Conservation (phyloP, 2,329 filamentous ascomycete genomes). For the Stylonectria norvegica region DNA sequence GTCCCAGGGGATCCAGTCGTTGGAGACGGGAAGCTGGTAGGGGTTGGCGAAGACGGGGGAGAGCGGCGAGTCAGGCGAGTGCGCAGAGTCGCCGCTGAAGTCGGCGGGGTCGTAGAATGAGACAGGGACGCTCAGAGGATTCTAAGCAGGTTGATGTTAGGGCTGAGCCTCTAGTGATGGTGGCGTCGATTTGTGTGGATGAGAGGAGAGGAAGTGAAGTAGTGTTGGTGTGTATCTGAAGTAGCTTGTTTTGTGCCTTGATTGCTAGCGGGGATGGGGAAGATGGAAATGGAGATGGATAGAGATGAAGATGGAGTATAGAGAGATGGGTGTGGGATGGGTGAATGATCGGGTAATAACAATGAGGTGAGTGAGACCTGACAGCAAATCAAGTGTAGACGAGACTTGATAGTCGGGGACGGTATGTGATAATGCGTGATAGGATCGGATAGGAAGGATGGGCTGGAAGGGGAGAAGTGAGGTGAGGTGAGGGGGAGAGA, state of each 20-base stretch:
- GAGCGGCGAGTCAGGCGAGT: slow-evolving; percentile 27
- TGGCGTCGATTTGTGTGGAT: neutral
- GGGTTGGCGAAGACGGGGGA: slow-evolving; percentile 26
- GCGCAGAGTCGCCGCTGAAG: slow-evolving; percentile 27
- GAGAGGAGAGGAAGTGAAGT: slow-evolving; percentile 2
- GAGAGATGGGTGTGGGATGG: neutral
- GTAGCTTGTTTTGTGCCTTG: slow-evolving; percentile 18
- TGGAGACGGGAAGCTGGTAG: slow-evolving; percentile 27
- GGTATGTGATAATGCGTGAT: no score
- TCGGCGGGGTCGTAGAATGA: slow-evolving; percentile 28
- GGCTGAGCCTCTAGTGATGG: no score
- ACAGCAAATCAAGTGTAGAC: no score
- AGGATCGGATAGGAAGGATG: slow-evolving; percentile 5
- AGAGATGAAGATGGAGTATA: slow-evolving; percentile 1
- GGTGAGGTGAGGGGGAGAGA: slow-evolving; percentile 21
- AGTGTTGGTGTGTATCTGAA: slow-evolving; percentile 1
- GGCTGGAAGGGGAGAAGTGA: slow-evolving; percentile 20
- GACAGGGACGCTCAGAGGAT: slow-evolving; percentile 17
- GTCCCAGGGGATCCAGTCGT: slow-evolving; percentile 28
- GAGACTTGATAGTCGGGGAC: no score
- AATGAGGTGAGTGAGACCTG: no score
- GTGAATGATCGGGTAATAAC: neutral
- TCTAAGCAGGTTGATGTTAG: slow-evolving; percentile 20
- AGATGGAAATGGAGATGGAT: slow-evolving; percentile 8
- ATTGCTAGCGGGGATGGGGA: slow-evolving; percentile 12